Base-by-base conservation (phyloP, 805 yeast species). In the Wickerhamiella sorbophila region DNA sequence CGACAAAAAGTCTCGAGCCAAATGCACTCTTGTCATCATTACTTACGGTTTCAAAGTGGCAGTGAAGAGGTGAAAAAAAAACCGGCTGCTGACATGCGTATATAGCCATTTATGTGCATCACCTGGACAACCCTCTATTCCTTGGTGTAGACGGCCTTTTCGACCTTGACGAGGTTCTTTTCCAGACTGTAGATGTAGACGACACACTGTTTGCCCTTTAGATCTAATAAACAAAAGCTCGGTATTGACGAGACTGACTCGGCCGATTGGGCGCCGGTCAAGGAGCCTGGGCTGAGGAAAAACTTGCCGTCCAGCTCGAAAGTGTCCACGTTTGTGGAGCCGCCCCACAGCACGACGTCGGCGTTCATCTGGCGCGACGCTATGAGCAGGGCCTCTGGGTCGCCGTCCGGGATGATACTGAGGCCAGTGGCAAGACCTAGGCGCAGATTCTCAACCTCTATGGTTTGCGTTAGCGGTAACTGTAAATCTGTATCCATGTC, bases 21-120 rank as follows among this genome's bases (percentile, higher is more conserved):
- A 86, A 86, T 86, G 95, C 95, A 84, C 94, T 86, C 95, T 66
- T 66, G 79, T 83, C 94, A 83, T 83, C 94, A 83, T 74, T 53
- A 54, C 53, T 53, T 55, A 56, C 60, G 33, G n/a, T 49, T 49
- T 38, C 38, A 31, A 19, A 33, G 32, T 21, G 24, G n/a, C 16
- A 4, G 10, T 27, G 24, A 5, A 37, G 38, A 26, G 29, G 34
- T 12, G 34, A 29, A 27, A 17, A 21, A 35, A 36, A 37, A 37
- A n/a, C 36, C 16, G 6, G 8, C 33, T 31, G 12, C 12, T 9
- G 16, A 31, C 33, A 31, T 9, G 33, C 12, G n/a, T n/a, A n/a
- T n/a, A n/a, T n/a, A n/a, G n/a, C 12, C 16, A 10, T 31, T 12
- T 9, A 31, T 12, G n/a, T 31, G 9, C 16, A 31, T 31, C 33